Base-by-base conservation (phyloP, 1,284 basidiomycete genomes). In the Pseudozyma flocculosa region DNA sequence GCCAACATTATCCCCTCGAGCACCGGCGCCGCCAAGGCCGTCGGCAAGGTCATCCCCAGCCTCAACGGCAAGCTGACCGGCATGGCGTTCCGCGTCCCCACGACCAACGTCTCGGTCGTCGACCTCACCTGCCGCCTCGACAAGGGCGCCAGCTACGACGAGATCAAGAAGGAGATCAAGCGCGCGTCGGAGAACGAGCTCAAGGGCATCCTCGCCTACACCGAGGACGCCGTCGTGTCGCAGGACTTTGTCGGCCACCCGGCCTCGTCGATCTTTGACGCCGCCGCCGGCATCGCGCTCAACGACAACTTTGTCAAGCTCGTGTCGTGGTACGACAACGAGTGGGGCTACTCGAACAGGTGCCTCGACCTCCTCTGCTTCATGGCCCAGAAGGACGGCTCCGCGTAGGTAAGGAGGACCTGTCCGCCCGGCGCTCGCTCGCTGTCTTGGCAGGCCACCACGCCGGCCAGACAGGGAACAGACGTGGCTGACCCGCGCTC, bases 1-100 rank as follows among this genome's bases (percentile, higher is more conserved):
- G 89, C 89, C 83, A 99, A 99, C 87, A 97, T 99, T 83, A 99
- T 99, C 80, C 94, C 94, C 56, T 97, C 94, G 29, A 95, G 92
- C 76, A 98, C 95, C 66, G 94, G 94, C 84, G 94, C 94, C 67
- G 95, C 95, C 81, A 98, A 98, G 82, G 58, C 93, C 67, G 94
- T 97, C 79, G 94, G 94, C 79, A 96, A 98, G 85, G 94, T 98
- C 80, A 98, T 98, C 80, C 94, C 94, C 65, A 81, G 82, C 61
- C 86, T 99, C 75, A 96, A 97, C 82, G 94, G 94, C 83, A 98
- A 97, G 84, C 87, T 78, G 30, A 91, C 89, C 63, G 92, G 92
- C 82, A 88, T 97, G 80, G 76, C 94, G 45, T 97, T 98, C 93
- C 95, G 94, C 83, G 88, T 98, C 57, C 95, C 94, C 70, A 95